phyloP scores from a whole-genome alignment of 352 stramenopile genomes.

The Phytopythium delawarense region DNA sequence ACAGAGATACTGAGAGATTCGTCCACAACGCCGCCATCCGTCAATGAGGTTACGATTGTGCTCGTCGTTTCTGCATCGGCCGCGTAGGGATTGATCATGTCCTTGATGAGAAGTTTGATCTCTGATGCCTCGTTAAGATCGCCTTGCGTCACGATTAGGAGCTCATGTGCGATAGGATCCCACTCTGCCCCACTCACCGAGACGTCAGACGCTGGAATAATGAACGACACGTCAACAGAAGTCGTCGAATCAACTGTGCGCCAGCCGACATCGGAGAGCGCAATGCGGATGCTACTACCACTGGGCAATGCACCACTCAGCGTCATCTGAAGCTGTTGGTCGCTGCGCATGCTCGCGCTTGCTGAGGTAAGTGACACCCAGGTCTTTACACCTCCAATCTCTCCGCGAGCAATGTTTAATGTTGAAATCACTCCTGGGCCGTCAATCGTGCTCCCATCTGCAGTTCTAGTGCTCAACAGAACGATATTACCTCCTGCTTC shows the following conservation, averaged over 20 bases:
- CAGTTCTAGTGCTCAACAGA: conserved; percentile 26
- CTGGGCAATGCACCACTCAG: conserved; percentile 46
- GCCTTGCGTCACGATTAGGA: conserved; percentile 36
- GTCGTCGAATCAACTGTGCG: conserved; percentile 13
- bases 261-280: conserved; percentile 38
- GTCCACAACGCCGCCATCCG: conserved; percentile 42
- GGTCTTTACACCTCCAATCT: conserved; percentile 25
- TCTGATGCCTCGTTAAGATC: conserved; percentile 28
- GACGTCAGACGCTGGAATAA: conserved; percentile 24
- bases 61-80: conserved; percentile 13
- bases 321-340: conserved; percentile 37
- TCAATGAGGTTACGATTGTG: conserved; percentile 29
- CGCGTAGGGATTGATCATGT: conserved; percentile 54
- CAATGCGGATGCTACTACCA: conserved; percentile 38
- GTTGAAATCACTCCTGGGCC: conserved; percentile 42
- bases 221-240: conserved; percentile 23
- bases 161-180: conserved; percentile 13
- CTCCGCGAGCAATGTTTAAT: conserved; percentile 30
- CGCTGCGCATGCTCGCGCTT: conserved; percentile 52
- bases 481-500: conserved; percentile 41
- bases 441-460: conserved; percentile 40
- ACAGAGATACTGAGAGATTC: conserved; percentile 35
- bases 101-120: conserved; percentile 36
- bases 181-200: conserved; percentile 28
- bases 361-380: conserved; percentile 32